Evolutionary conservation across 208 protist genomes (phyloP), one percentile per base, ranked within the genome.

Genomic region (Wallacemonas rigidus): DNA sequence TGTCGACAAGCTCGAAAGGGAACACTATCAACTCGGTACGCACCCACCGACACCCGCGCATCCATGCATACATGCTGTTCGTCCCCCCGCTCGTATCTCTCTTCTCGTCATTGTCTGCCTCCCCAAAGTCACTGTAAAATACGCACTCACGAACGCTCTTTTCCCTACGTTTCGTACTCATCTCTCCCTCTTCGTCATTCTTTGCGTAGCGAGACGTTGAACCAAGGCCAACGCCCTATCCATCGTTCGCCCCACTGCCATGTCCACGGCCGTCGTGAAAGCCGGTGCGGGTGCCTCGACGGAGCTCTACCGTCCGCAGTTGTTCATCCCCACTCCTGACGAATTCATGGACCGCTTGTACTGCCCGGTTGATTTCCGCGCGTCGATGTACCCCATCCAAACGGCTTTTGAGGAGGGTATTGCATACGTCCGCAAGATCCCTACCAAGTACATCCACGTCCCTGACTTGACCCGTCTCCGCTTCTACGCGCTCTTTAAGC

Each of bases 401-500:
- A 68, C 74, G 26, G 71, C 67, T 48, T 91, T 94, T 69, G 71
- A 87, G 9, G 85, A 85, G 26, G 82, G 84, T 7, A 76, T 79
- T 55, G 83, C 76, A 75, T 92, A 87, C 75, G 86, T 92, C 53
- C 87, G 83, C 44, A 81, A 77, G 15, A 69, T 92, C 53, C 85
- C 86, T 40, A 73, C 79, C 70, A 86, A 86, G 64, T 79, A 79
- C 47, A 79, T 92, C 14, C 72, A 93, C 67, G 83, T 97, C 72
- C 78, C 75, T 35, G 97, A 98, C 77, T 74, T 90, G 9, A 85
- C 92, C 47, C 83, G 93, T 57, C 82, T 98, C 4, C 60, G 87
- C 60, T 79, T 98, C 60, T 98, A 98, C 76, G 88, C 64, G 35
- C 69, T 97, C 3, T 98, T 85, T 87, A 98, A 98, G 86, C 97